Evolutionary conservation across 1,284 basidiomycete genomes (phyloP), one percentile per base, ranked within the genome.

Genomic region (Leccinum holopus): DNA sequence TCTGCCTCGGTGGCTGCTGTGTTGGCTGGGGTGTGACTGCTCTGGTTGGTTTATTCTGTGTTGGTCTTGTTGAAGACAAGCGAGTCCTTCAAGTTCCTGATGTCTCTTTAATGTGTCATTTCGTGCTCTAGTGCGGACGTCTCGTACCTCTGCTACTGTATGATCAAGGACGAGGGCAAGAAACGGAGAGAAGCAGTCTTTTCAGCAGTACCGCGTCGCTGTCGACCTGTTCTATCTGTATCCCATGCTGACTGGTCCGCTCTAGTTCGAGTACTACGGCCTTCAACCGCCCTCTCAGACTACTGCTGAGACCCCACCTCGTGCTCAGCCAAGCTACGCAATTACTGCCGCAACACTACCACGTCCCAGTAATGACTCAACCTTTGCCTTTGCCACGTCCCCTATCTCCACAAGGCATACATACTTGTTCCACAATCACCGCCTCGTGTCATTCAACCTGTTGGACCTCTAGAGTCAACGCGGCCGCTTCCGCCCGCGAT

Each of bases 101-200:
- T 28, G 25, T 55, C 51, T 62, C 51, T 59, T 6, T 3, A 18
- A 57, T 16, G 25, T 52, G 41, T 55, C 57, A 11, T 39, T 60
- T 44, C 41, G 41, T 55, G 21, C 16, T 55, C 25, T 65, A 84
- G 81, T 37, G 88, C 91, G 62, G 94, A 96, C 71, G 89, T 93
- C 2, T 72, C 96, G 58, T 96, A 94, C 72, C 82, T 96, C 49
- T 96, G 94, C 71, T 94, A 94, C 72, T 92, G 92, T 68, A 92
- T 96, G 59, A 32, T 32, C 72, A 87, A 88, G 67, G 91, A 91
- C 57, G 78, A 82, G 1, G 90, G 90, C 0, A 82, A 84, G 51
- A 77, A 79, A 55, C 85, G 85, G 63, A 82, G 84, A 58, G 82
- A 85, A 57, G 87, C 91, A 70, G 90, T 92, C 11, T 88, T 88